Evolutionary conservation across 2,329 filamentous ascomycete species (phyloP).

Genomic region (Didymosphaeria variabile): DNA sequence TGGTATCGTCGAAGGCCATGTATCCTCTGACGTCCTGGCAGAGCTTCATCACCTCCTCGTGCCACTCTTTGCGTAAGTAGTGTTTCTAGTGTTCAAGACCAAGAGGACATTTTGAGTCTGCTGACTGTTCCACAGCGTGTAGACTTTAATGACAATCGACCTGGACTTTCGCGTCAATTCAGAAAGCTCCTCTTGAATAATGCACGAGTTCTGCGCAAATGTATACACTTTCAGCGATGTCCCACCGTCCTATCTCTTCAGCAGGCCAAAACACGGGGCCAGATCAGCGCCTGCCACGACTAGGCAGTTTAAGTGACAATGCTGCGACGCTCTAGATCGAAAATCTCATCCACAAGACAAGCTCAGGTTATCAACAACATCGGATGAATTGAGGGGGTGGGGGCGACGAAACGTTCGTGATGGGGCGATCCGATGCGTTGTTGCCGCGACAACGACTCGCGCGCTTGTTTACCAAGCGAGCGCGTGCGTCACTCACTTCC

Average conservation of each 20-base stretch:
- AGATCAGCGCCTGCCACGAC: no score
- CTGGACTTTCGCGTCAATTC: not conserved
- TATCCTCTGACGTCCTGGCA: not conserved
- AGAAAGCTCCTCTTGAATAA: no score
- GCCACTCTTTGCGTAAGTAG: not conserved
- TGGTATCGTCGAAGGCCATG: not conserved
- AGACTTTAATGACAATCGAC: not conserved
- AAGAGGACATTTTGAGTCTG: not conserved
- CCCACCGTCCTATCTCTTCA: no score
- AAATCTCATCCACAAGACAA: no score
- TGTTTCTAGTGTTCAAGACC: not conserved
- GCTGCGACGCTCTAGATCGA: no score
- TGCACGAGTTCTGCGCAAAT: no score
- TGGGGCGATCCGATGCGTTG: not conserved
- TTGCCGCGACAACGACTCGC: not conserved
- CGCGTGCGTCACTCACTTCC: slow-evolving; percentile 4
- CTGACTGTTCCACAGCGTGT: not conserved
- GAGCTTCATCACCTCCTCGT: not conserved
- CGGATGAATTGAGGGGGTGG: not conserved
- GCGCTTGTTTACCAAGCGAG: slow-evolving; percentile 6
- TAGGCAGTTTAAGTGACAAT: not conserved
- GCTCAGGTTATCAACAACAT: no score
- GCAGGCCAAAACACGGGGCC: no score
- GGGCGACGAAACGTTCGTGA: not conserved
- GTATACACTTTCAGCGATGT: no score